Base-by-base conservation (phyloP, 2,329 filamentous ascomycete genomes). In the Paramyrothecium roridum region DNA sequence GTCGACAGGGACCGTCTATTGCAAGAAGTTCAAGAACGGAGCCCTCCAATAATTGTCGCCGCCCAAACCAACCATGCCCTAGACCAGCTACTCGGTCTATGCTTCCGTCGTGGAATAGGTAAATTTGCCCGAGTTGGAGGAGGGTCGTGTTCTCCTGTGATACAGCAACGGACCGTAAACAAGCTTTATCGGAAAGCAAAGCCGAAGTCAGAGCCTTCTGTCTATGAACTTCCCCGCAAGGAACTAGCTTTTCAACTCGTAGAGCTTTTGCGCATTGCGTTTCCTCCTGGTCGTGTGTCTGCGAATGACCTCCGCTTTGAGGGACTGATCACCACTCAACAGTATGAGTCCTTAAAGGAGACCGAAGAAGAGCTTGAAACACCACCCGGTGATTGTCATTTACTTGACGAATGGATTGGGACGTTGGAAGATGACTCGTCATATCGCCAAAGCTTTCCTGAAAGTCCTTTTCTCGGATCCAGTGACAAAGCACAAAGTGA, bases 21-120 rank as follows among this genome's bases (percentile, higher is more conserved):
- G 2, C 76, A 71, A 0, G 84, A 87, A 55, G 48, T 47, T 16
- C 43, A 48, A 3, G 26, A 54, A 6, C 1, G 54, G 7, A 34
- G 45, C 2, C 53, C 59, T 2, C 90, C 90, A 0, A 86, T 97
- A 30, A 79, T 96, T 20, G 78, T 96, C 3, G 83, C 91, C 0
- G 91, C 91, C 8, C 91, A 96, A 63, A 97, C 92, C 0, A 97
- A 97, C 56, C 91, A 96, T 70, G 92, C 92, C 0, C 75, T 96
- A 0, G 92, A 97, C 62, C 92, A 96, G 66, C 76, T 97, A 0
- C 76, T 96, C 0, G 73, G 75, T 1, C 83, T 87, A 54, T 78
- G 91, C 17, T 76, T 84, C 1, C 66, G 74, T 1, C 54, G 63
- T 1, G 70, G 68, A 3, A 88, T 70, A 4, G 58, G 60, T 79